Evolutionary conservation across 1,139 yeast species (phyloP).

Genomic region (Debaryomyces nepalensis): DNA sequence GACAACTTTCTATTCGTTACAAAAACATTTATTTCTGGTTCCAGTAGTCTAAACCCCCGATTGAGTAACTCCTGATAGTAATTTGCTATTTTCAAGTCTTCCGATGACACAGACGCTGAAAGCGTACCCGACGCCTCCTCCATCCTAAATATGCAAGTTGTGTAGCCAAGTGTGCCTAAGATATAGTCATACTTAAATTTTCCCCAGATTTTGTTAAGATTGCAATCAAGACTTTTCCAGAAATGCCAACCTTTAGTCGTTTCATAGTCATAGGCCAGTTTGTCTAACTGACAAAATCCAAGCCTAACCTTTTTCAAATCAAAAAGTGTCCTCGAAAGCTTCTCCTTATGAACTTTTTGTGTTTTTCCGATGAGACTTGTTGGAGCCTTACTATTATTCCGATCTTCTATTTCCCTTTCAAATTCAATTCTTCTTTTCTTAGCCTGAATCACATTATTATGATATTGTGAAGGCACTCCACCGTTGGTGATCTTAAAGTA

Average conservation of each 20-base stretch:
- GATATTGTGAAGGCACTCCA: slow-evolving; percentile 30
- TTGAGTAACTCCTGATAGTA: slow-evolving; percentile 4
- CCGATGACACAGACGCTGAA: not conserved
- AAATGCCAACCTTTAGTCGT: not conserved
- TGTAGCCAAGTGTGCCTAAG: not conserved
- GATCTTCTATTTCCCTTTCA: not conserved
- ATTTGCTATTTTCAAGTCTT: slow-evolving; percentile 5
- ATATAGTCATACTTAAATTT: slow-evolving; percentile 4
- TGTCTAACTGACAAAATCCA: slow-evolving; percentile 4
- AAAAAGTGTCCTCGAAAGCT: not conserved
- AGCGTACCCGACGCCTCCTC: not conserved
- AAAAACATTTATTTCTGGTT: slow-evolving; percentile 3
- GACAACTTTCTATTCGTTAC: slow-evolving; percentile 6
- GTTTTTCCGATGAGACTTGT: not conserved
- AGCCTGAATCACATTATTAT: slow-evolving; percentile 39
- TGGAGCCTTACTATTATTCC: not conserved
- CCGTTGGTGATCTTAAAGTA: slow-evolving; percentile 54
- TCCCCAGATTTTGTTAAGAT: slow-evolving; percentile 8
- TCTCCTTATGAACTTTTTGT: not conserved
- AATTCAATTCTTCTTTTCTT: slow-evolving; percentile 28
- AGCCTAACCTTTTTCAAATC: slow-evolving; percentile 1
- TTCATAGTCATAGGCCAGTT: slow-evolving; percentile 6
- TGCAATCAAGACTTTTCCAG: not conserved
- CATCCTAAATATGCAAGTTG: not conserved
- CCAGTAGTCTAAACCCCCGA: not conserved